Evolutionary conservation across 1,139 yeast genomes (phyloP), one percentile per base, ranked within the genome.

Genomic region (Wickerhamiella infanticola): DNA sequence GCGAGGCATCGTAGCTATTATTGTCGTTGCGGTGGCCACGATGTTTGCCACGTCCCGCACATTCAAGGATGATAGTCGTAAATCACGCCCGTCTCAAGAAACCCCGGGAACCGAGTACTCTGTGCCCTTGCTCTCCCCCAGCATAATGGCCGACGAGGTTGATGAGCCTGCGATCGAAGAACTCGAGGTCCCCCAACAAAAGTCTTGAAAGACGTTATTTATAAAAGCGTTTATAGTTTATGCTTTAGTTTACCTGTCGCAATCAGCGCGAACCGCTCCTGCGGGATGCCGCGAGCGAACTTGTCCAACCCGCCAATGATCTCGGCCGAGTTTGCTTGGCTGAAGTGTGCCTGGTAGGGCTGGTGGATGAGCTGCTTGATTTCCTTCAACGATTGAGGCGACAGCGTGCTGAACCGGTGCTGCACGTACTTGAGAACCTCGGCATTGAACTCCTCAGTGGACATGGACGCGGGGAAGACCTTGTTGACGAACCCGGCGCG

Each of bases 281-380:
- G 94, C 2, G 95, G 95, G 51, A 73, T 70, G 44, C 93, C 90
- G 50, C 72, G 67, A 42, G 80, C 66, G 81, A 90, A 85, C 58
- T 74, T 75, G 47, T 71, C 68, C 51, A 82, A 70, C 3, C 94
- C 94, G 47, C 69, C 67, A 53, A 78, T 67, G 36, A 77, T 78
- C 63, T 84, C 95, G 50, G 71, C 70, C 18, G 81, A 68, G 56
- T 75, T 79, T 40, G 81, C 77, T 47, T 69, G 65, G 45, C 62
- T 62, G 47, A 72, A 70, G 52, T 73, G 66, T 25, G 41, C 45
- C 11, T 51, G 47, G 42, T 50, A 44, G 53, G 74, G 69, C 37
- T 67, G 64, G 45, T 62, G 65, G 42, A 67, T 54, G 55, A 83
- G 68, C 53, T 69, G 68, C 33, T 48, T 49, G 47, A 49, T 49